Evolutionary conservation across 345 rosid species (phyloP).

Genomic region (Pugionium dolabratum): DNA sequence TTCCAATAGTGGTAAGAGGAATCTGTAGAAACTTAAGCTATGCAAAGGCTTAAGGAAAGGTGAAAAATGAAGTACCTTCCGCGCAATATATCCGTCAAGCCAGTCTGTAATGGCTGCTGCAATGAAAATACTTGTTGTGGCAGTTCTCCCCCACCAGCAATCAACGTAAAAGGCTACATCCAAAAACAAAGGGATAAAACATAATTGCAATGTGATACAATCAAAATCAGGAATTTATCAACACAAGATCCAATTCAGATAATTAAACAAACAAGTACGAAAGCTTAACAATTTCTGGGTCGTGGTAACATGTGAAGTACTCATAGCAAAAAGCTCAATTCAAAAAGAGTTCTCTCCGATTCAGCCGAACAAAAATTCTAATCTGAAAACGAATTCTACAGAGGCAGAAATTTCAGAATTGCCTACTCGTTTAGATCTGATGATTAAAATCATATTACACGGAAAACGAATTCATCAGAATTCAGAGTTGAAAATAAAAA

Average conservation of each 20-base stretch:
- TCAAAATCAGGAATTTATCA: constrained; percentile 2
- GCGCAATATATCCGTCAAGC: constrained; percentile 98
- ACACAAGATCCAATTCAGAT: constrained; percentile 14
- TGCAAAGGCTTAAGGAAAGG: background rate
- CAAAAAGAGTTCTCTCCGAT: background rate
- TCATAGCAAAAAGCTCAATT: constrained; percentile 17
- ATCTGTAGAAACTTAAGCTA: background rate
- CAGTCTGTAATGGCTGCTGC: constrained; percentile 98
- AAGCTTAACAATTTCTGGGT: background rate
- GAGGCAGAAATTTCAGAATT: constrained; percentile 5
- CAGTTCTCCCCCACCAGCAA: constrained; percentile 89
- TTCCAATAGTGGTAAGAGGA: background rate
- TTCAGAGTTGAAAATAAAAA: too few relatives aligned
- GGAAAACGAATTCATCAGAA: background rate
- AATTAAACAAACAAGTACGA: background rate
- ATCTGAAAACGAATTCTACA: constrained; percentile 9
- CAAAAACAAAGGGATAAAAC: constrained; percentile 19
- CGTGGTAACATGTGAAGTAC: background rate
- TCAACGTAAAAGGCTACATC: constrained; percentile 79
- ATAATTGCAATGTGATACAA: constrained; percentile 11
- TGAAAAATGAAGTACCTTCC: constrained; percentile 55
- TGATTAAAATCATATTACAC: constrained; percentile 19
- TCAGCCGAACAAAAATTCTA: constrained; percentile 1
- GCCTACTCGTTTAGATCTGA: constrained; percentile 16
- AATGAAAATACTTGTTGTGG: constrained; percentile 85